Evolutionary conservation across 2,329 filamentous ascomycete species (phyloP), one percentile per base, ranked within the genome.

Genomic region (Xylariaceae sp.): DNA sequence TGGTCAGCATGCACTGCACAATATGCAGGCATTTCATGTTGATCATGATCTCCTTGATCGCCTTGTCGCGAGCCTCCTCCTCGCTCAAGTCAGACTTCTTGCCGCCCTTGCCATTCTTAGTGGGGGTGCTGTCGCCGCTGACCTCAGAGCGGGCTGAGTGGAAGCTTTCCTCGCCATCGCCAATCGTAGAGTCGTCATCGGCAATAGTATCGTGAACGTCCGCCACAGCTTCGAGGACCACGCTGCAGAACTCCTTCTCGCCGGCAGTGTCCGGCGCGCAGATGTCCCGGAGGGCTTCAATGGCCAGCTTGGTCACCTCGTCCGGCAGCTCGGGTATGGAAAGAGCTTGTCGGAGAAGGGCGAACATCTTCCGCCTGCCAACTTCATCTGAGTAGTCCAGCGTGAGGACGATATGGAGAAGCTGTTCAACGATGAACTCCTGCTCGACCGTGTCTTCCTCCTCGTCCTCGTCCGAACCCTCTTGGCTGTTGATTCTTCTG

Each of bases 1-100:
- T 94, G 54, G 93, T 80, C 32, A 98, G 72, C 84, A 96, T 94
- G 67, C 88, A 96, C 59, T 95, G 87, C 17, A 93, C 89, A 46
- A 98, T 95, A 55, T 95, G 85, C 41, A 98, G 71, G 58, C 92
- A 96, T 63, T 96, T 96, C 77, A 95, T 89, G 66, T 96, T 96
- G 57, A 96, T 83, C 67, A 95, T 80, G 53, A 95, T 92, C 61
- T 95, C 88, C 45, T 77, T 80, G 45, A 95, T 77, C 1, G 84
- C 86, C 36, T 89, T 93, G 29, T 74, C 71, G 46, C 76, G 70
- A 8, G 76, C 75, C 42, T 80, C 76, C 46, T 84, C 82, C 36
- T 82, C 77, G 32, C 64, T 73, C 37, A 74, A 47, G 35, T 68
- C 67, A 12, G 57, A 47, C 10, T 55, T 58, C 30, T 58, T 63